These are phyloP conservation scores for Pythium pectinolyticum DNA, from an alignment of 352 stramenopile genomes.

Conservation along the genomic window DNA sequence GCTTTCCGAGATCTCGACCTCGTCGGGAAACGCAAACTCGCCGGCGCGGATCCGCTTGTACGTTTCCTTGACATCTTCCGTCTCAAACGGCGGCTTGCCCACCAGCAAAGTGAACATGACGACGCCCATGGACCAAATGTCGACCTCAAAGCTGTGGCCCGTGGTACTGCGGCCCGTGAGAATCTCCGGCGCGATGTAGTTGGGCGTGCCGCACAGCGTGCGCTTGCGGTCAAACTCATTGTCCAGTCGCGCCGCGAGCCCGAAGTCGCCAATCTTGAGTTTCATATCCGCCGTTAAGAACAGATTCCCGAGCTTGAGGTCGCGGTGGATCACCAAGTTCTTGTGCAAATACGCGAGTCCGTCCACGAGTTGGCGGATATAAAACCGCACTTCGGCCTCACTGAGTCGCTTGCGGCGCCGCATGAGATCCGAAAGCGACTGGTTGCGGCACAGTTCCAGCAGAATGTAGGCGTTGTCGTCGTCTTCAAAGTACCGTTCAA, in stretches of 20 bases:
- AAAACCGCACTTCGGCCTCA: slow-evolving; percentile 94
- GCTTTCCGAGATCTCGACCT: slow-evolving; percentile 81
- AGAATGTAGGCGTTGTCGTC: slow-evolving; percentile 97
- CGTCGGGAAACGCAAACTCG: slow-evolving; percentile 94
- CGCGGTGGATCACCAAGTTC: slow-evolving; percentile 95
- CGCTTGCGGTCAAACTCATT: slow-evolving; percentile 91
- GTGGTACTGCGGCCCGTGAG: slow-evolving; percentile 86
- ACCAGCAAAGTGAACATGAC: slow-evolving; percentile 98
- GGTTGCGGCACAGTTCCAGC: slow-evolving; percentile 96
- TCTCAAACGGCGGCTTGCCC: slow-evolving; percentile 97
- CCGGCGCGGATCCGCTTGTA: slow-evolving; percentile 98
- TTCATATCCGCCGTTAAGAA: slow-evolving; percentile 95
- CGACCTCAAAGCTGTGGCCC: slow-evolving; percentile 98
- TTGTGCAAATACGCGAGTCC: slow-evolving; percentile 95
- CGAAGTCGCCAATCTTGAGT: slow-evolving; percentile 97
- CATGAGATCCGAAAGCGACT: slow-evolving; percentile 96
- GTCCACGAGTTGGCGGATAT: slow-evolving; percentile 90
- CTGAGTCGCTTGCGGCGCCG: slow-evolving; percentile 93
- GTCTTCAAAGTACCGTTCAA: slow-evolving; percentile 99
- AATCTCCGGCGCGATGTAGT: slow-evolving; percentile 94
- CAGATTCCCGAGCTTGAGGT: slow-evolving; percentile 98
- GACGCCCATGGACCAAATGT: slow-evolving; percentile 97
- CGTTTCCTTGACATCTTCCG: slow-evolving; percentile 97
- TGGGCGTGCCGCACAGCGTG: slow-evolving; percentile 95
- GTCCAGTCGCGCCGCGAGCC: slow-evolving; percentile 86